Base-by-base conservation (phyloP, 768 basidiomycete genomes). In the Harrya chromipes region DNA sequence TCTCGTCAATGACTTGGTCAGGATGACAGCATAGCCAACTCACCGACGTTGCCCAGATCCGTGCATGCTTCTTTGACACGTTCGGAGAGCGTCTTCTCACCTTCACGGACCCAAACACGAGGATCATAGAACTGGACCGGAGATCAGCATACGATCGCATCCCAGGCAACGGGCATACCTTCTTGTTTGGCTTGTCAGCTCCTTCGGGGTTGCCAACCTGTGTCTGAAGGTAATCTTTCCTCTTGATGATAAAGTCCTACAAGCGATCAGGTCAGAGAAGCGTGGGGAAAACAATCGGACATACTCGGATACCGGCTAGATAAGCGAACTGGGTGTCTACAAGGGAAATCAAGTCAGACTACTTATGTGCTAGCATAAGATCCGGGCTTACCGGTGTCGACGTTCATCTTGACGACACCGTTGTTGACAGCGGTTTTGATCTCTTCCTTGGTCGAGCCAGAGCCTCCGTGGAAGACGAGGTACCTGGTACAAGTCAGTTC, bases 391-490 rank as follows among this genome's bases (percentile, higher is more conserved):
- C 79, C 82, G 52, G 94, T 97, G 70, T 95, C 93, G 52, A 97
- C 92, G 76, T 98, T 97, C 94, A 98, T 98, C 80, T 99, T 99
- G 67, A 98, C 85, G 36, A 97, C 95, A 63, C 95, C 95, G 69
- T 94, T 80, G 45, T 72, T 64, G 57, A 98, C 97, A 50, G 94
- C 95, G 40, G 85, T 91, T 61, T 76, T 77, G 74, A 98, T 99
- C 74, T 99, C 97, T 40, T 94, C 87, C 74, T 92, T 92, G 58
- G 89, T 84, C 27, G 97, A 98, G 39, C 97, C 97, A 46, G 97
- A 98, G 56, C 97, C 97, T 72, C 97, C 97, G 76, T 99, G 97
- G 93, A 98, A 99, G 71, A 98, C 97, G 54, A 98, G 90, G 83
- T 87, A 97, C 60, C 91, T 92, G 45, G 4, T 13, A 20, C 24